Conservation (phyloP, 164 flowering plant genomes). For the Vitis labrusca region DNA sequence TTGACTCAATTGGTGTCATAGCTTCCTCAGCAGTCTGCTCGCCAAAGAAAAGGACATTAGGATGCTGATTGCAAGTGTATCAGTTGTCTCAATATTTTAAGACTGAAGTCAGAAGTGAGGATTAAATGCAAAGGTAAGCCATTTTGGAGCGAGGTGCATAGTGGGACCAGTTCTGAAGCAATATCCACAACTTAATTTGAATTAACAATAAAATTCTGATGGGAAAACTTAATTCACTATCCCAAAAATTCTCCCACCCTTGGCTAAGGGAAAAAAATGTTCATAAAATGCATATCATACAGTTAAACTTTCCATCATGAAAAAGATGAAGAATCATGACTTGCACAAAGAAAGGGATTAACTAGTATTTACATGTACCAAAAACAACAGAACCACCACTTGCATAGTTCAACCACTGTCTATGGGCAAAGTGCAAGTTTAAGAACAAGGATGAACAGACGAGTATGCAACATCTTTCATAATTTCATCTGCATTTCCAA, state of each 20-base stretch:
- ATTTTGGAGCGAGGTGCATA: neutral
- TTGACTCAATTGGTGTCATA: constrained; percentile 99
- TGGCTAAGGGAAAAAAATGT: too few species aligned
- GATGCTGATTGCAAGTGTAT: neutral
- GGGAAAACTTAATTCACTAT: too few species aligned
- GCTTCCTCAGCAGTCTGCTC: constrained; percentile 98
- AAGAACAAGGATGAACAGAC: neutral
- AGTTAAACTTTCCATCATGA: too few species aligned
- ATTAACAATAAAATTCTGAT: too few species aligned
- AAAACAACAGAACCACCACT: neutral
- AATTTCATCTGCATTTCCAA: neutral
- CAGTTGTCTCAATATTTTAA: neutral
- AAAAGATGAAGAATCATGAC: too few species aligned
- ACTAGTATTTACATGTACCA: too few species aligned
- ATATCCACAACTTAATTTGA: neutral
- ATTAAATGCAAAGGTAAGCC: neutral
- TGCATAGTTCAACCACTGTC: neutral
- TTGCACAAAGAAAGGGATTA: too few species aligned
- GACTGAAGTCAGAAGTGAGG: neutral
- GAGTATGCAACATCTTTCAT: neutral
- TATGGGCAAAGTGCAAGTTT: neutral
- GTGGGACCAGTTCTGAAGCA: neutral
- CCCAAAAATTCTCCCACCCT: too few species aligned
- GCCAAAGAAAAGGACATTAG: constrained; percentile 6
- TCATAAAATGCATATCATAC: too few species aligned